Base-by-base conservation (phyloP, 2,329 filamentous ascomycete genomes). In the Aspergillus hiratsukae region DNA sequence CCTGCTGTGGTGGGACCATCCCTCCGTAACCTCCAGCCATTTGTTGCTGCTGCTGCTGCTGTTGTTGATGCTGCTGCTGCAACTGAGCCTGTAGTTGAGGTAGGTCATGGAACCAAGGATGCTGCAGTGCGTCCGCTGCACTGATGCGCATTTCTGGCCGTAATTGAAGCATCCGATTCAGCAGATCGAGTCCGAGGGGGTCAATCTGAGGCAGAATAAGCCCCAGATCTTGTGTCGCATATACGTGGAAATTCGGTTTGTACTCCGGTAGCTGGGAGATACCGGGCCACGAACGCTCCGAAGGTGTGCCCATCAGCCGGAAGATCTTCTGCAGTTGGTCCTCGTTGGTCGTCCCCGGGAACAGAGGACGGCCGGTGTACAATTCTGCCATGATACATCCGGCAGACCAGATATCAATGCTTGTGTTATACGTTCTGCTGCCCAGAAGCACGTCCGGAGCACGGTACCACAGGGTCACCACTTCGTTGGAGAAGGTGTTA, bases 321-420 rank as follows among this genome's bases (percentile, higher is more conserved):
- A 99, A 99, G 74, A 99, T 99, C 72, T 95, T 91, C 61, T 96
- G 83, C 52, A 97, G 87, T 74, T 99, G 94, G 71, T 99, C 94
- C 75, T 99, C 94, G 73, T 99, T 99, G 40, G 94, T 97, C 1
- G 94, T 99, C 57, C 94, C 94, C 0, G 94, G 94, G 78, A 99
- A 99, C 6, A 99, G 83, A 0, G 94, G 94, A 19, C 94, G 85
- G 3, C 94, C 94, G 0, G 93, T 97, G 75, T 95, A 97, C 91
- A 99, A 97, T 77, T 99, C 94, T 9, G 94, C 94, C 94, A 99
- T 97, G 80, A 99, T 99, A 75, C 94, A 99, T 55, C 94, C 94
- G 6, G 94, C 94, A 6, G 91, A 96, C 94, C 94, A 99, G 72
- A 99, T 97, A 70, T 99, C 94, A 73, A 99, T 97, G 76, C 91